Percentiles rank a stretch among this genome's conserved stretches.
phyloP scores from a whole-genome alignment of 805 yeast species.

The Saccharomycopsis fibuligera region DNA sequence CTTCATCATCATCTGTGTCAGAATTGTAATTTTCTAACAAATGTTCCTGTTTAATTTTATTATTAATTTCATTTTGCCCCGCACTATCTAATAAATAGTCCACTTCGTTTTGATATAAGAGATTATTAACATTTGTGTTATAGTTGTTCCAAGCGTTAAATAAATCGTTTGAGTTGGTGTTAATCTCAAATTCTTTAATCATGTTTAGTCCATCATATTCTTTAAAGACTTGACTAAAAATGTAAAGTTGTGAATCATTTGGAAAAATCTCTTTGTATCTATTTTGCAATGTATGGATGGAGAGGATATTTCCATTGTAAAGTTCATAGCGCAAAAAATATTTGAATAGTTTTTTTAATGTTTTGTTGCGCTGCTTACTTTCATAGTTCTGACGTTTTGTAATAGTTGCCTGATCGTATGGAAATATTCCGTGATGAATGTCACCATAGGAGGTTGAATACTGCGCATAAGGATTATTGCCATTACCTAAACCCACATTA shows the following conservation, averaged over 20 bases:
- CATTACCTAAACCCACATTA: slow-evolving; percentile 26
- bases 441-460: not conserved
- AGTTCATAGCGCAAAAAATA: slow-evolving; percentile 64
- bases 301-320: slow-evolving; percentile 60
- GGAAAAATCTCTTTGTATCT: slow-evolving; percentile 65
- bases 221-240: slow-evolving; percentile 16
- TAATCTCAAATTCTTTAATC: slow-evolving; percentile 21
- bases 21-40: slow-evolving; percentile 8
- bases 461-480: not conserved
- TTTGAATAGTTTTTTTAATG: slow-evolving; percentile 44
- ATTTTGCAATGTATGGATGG: slow-evolving; percentile 58
- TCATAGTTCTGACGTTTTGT: slow-evolving; percentile 15
- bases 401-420: slow-evolving; percentile 15
- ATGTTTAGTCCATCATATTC: slow-evolving; percentile 24
- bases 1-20: not conserved
- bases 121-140: slow-evolving; percentile 4
- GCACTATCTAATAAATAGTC: too few species aligned
- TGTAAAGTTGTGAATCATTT: slow-evolving; percentile 33
- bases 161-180: slow-evolving; percentile 10
- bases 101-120: not conserved
- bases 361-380: slow-evolving; percentile 23
- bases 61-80: not conserved
- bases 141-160: slow-evolving; percentile 8
- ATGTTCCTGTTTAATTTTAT: slow-evolving; percentile 8
- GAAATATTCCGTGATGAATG: not conserved